Percentiles rank a stretch among this genome's conserved stretches.
phyloP scores from a whole-genome alignment of 2,329 filamentous ascomycete species.

The Rosellinia necatrix region DNA sequence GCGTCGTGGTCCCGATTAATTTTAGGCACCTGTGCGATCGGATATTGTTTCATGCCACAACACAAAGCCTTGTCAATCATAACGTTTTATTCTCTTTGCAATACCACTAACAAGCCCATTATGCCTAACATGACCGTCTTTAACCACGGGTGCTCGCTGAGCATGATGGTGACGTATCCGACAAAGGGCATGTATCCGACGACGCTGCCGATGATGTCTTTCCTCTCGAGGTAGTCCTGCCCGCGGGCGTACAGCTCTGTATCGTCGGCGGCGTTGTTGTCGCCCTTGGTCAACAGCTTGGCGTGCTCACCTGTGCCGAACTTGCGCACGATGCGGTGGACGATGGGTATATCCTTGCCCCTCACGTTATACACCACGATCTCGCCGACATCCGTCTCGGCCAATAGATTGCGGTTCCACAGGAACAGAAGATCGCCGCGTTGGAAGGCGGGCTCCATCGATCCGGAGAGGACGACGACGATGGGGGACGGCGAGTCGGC shows the following conservation, averaged over 20 bases:
- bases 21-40: too few species aligned
- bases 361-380: conserved; percentile 77
- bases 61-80: background rate
- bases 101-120: conserved; percentile 91
- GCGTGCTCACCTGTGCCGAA: conserved; percentile 64
- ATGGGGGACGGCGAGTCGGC: conserved; percentile 78
- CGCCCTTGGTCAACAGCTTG: conserved; percentile 92
- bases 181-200: conserved; percentile 92
- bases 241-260: conserved; percentile 84
- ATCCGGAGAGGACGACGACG: conserved; percentile 82
- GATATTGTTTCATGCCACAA: background rate
- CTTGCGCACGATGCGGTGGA: conserved; percentile 85
- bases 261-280: conserved; percentile 94
- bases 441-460: conserved; percentile 83
- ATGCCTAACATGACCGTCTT: conserved; percentile 94
- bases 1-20: too few species aligned
- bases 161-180: conserved; percentile 93
- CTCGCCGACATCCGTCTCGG: conserved; percentile 60
- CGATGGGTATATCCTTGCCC: conserved; percentile 96
- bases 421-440: conserved; percentile 76
- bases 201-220: conserved; percentile 93
- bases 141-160: conserved; percentile 95
- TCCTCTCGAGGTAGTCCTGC: conserved; percentile 83
- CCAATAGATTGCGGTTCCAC: conserved; percentile 71
- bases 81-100: conserved; percentile 78